Base-by-base conservation (phyloP, 306 rosid genomes). In the Senna tora region DNA sequence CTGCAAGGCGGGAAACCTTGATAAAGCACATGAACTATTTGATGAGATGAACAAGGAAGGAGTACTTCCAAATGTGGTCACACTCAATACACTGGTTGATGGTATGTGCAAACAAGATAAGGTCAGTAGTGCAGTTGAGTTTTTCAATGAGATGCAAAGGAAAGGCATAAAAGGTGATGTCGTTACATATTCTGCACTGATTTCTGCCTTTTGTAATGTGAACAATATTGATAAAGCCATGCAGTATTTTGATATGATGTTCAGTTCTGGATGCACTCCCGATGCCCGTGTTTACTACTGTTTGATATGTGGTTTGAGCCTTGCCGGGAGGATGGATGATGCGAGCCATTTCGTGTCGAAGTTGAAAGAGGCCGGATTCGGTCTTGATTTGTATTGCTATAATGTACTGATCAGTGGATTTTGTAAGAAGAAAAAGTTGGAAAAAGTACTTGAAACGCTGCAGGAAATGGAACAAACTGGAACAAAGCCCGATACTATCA, bases 291-390 rank as follows among this genome's bases (percentile, higher is more conserved):
- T 80, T 68, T 87, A 84, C 83, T 86, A 85, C 80, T 63, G 87
- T 73, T 79, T 93, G 81, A 88, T 93, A 60, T 79, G 82, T 53
- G 97, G 98, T 73, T 79, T 88, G 84, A 76, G 86, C 70, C 87
- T 42, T 55, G 93, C 92, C 9, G 96, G 97, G 74, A 87, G 93
- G 80, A 84, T 88, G 89, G 86, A 87, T 77, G 92, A 93, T 72
- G 97, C 97, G 56, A 68, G 83, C 67, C 15, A 43, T 69, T 84
- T 90, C 21, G 88, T 79, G 12, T 85, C 89, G 0, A 87, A 77
- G 82, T 71, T 88, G 87, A 90, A 90, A 84, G 86, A 73, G 28
- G 88, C 87, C 3, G 90, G 96, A 32, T 92, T 85, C 25, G 21
- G 85, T 52, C 85, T 88, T 57, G 98, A 93, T 75, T 12, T 55